phyloP scores from a whole-genome alignment of 2,329 filamentous ascomycete genomes.

The Tolypocladium sp. region DNA sequence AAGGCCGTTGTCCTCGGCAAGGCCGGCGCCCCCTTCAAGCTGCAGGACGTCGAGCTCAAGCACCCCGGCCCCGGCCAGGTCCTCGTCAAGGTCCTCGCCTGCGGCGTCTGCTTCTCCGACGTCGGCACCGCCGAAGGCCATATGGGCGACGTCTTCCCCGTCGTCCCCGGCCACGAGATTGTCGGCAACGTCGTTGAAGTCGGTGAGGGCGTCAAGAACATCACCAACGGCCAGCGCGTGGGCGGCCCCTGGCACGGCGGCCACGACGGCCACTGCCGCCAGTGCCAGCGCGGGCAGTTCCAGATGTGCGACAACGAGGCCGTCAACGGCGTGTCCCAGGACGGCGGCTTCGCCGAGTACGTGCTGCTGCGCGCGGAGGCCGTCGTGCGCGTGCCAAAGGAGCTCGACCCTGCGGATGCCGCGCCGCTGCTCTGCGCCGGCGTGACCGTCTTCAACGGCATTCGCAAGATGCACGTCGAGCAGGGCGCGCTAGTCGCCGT shows the following conservation, averaged over 20 bases:
- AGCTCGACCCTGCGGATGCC: conserved; percentile 40
- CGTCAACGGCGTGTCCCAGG: conserved; percentile 55
- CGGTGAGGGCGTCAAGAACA: conserved; percentile 42
- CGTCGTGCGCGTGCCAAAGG: conserved; percentile 43
- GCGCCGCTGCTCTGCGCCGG: conserved; percentile 57
- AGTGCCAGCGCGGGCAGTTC: conserved; percentile 54
- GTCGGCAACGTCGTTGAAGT: conserved; percentile 56
- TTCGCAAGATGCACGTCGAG: conserved; percentile 43
- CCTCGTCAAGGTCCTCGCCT: conserved; percentile 62
- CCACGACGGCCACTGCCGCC: conserved; percentile 50
- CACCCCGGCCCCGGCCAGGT: conserved; percentile 48
- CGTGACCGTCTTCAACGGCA: conserved; percentile 53
- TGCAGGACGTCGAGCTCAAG: conserved; percentile 52
- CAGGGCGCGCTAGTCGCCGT: conserved; percentile 45
- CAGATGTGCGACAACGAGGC: conserved; percentile 57
- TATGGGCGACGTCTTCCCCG: conserved; percentile 49
- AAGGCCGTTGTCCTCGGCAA: conserved; percentile 55
- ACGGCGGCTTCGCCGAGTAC: conserved; percentile 64
- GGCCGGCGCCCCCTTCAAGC: conserved; percentile 38
- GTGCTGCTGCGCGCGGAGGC: conserved; percentile 51
- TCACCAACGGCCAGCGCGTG: conserved; percentile 54
- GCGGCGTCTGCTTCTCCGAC: conserved; percentile 64
- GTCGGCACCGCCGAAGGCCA: conserved; percentile 33
- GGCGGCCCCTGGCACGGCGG: conserved; percentile 42
- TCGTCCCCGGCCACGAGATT: conserved; percentile 61